Evolutionary conservation across 805 yeast species (phyloP).

Genomic region (Metschnikowia lunata): DNA sequence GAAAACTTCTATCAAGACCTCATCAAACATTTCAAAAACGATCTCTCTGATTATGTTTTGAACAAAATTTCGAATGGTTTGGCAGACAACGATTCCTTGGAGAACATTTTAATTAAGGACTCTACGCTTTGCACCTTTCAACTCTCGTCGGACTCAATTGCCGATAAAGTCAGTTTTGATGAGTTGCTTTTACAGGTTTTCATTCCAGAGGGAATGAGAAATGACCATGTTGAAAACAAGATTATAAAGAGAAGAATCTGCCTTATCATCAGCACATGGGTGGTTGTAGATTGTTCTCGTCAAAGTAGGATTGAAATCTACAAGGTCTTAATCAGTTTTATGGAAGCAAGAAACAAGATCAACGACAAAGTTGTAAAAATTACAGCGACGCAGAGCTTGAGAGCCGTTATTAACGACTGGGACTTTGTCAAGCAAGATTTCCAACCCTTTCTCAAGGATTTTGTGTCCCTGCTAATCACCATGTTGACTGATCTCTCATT

Average conservation of each 20-base stretch:
- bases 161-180: conserved; percentile 66
- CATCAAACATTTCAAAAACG: conserved; percentile 56
- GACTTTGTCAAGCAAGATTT: conserved; percentile 70
- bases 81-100: conserved; percentile 26
- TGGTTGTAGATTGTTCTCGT: conserved; percentile 57
- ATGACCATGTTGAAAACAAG: conserved; percentile 45
- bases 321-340: conserved; percentile 47
- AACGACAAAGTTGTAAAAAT: conserved; percentile 80
- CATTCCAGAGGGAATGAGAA: conserved; percentile 59
- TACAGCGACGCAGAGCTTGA: conserved; percentile 66
- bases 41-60: conserved; percentile 51
- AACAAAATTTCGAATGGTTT: conserved; percentile 51
- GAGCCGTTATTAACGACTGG: conserved; percentile 77
- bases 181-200: conserved; percentile 53
- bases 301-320: conserved; percentile 58
- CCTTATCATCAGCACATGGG: conserved; percentile 77
- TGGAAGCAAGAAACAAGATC: conserved; percentile 40
- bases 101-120: conserved; percentile 66
- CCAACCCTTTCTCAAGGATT: conserved; percentile 55
- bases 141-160: conserved; percentile 62
- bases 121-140: conserved; percentile 81
- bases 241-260: conserved; percentile 76
- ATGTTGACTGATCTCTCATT: conserved; percentile 48
- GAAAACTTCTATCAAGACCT: conserved; percentile 79
- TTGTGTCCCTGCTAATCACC: conserved; percentile 45